These are phyloP conservation scores for Exobasidium cylindrosporum DNA, from an alignment of 1,284 basidiomycete genomes.

Conservation along the genomic window DNA sequence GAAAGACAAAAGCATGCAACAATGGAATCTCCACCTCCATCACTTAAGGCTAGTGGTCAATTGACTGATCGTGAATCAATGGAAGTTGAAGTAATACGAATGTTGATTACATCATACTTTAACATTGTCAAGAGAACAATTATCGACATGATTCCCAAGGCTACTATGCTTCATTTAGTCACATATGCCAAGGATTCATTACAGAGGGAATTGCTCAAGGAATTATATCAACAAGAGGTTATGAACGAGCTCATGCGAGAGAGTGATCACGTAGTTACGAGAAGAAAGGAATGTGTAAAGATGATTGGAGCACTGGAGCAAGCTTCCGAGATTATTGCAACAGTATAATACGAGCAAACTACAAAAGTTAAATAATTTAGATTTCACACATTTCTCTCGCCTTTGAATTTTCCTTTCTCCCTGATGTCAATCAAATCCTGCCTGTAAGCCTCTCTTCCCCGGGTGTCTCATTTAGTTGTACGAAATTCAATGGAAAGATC, in stretches of 20 bases:
- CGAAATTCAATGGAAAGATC: too few species aligned
- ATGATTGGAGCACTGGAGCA: conserved; percentile 53
- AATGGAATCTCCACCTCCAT: conserved; percentile 84
- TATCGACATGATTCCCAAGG: conserved; percentile 97
- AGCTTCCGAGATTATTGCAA: conserved; percentile 51
- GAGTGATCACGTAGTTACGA: conserved; percentile 50
- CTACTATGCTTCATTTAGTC: conserved; percentile 90
- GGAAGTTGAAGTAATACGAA: conserved; percentile 98
- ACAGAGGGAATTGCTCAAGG: conserved; percentile 73
- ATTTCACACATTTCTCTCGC: too few species aligned
- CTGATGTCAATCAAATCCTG: too few species aligned
- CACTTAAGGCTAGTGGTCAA: conserved; percentile 87
- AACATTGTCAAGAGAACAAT: conserved; percentile 85
- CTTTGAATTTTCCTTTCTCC: too few species aligned
- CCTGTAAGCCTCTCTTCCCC: too few species aligned
- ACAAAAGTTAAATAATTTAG: too few species aligned
- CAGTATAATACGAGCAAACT: conserved; percentile 43
- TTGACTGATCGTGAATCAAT: conserved; percentile 92
- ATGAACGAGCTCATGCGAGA: conserved; percentile 54
- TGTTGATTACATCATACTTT: conserved; percentile 55
- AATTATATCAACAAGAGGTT: conserved; percentile 51
- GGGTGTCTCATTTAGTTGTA: too few species aligned
- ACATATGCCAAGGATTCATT: conserved; percentile 87
- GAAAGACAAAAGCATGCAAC: conserved; percentile 69
- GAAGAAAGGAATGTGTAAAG: conserved; percentile 54